Percentiles rank a stretch among this genome's conserved stretches.
These are phyloP conservation scores for Truncatella angustata DNA, from an alignment of 2,329 filamentous ascomycete genomes.

Conservation along the genomic window DNA sequence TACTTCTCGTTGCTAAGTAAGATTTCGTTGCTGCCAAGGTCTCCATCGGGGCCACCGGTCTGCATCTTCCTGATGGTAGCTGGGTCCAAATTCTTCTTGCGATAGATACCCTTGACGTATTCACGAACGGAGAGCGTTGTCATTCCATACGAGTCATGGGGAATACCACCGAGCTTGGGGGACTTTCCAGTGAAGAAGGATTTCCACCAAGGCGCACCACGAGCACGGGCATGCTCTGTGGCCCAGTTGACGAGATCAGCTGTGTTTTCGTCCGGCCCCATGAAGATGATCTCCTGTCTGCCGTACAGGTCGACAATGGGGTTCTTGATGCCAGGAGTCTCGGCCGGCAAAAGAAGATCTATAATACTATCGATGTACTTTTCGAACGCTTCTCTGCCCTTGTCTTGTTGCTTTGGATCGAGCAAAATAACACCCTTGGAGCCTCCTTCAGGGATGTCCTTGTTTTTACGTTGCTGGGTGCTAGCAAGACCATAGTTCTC, in stretches of 20 bases:
- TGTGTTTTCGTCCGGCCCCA: constrained; percentile 99
- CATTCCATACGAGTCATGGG: constrained; percentile 96
- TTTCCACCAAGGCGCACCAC: constrained; percentile 98
- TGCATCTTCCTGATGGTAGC: constrained; percentile 88
- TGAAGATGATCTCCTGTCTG: constrained; percentile 95
- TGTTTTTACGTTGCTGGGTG: constrained; percentile 99
- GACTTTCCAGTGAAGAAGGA: constrained; percentile 99
- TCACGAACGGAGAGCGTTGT: constrained; percentile 95
- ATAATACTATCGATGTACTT: constrained; percentile 99
- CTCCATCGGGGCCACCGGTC: constrained; percentile 94
- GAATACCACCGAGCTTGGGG: constrained; percentile 91
- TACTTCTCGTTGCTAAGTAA: constrained; percentile 95
- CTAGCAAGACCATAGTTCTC: constrained; percentile 99
- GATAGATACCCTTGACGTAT: constrained; percentile 94
- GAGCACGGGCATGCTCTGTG: constrained; percentile 84
- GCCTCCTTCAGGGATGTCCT: constrained; percentile 97
- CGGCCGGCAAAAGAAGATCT: constrained; percentile 85
- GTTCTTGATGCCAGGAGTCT: constrained; percentile 96
- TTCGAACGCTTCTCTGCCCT: constrained; percentile 88
- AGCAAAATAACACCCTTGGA: constrained; percentile 97
- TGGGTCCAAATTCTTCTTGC: constrained; percentile 88
- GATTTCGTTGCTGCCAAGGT: constrained; percentile 97
- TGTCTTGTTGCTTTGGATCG: constrained; percentile 91
- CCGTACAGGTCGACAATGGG: constrained; percentile 94
- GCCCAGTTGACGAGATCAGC: constrained; percentile 97